These are phyloP conservation scores for Hypoxylon sp. DNA, from an alignment of 2,329 filamentous ascomycete genomes.

Conservation along the genomic window DNA sequence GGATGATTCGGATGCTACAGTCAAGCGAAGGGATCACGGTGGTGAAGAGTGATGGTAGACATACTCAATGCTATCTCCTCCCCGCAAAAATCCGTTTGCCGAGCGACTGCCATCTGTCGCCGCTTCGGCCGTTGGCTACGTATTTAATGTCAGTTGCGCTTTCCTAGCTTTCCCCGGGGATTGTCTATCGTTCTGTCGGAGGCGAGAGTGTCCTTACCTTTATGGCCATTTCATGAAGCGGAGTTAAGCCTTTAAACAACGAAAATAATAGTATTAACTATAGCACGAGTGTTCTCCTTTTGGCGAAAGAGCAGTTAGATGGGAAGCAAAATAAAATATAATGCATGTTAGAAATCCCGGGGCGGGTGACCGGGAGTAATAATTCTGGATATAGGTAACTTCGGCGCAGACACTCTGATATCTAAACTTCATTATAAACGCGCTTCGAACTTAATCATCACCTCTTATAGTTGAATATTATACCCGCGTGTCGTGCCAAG, in stretches of 20 bases:
- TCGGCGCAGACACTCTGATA: background rate
- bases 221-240: background rate
- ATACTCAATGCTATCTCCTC: constrained; percentile 4
- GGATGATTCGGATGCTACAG: background rate
- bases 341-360: background rate
- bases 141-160: background rate
- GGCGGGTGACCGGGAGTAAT: background rate
- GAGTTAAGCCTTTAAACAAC: background rate
- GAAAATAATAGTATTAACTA: too few relatives aligned
- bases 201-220: background rate
- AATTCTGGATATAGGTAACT: too few relatives aligned
- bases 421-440: background rate
- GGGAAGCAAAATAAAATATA: too few relatives aligned
- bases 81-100: background rate
- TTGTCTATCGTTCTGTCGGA: background rate
- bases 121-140: background rate
- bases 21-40: background rate
- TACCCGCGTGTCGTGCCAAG: background rate
- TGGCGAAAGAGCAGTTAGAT: background rate
- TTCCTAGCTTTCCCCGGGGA: too few relatives aligned
- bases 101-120: background rate
- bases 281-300: background rate
- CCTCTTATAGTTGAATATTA: background rate
- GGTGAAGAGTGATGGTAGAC: background rate
- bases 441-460: background rate